A percentile compares a stretch with the other conserved stretches of the same genome.
Conservation (phyloP, 140 eudicot genomes). For the Bidens hawaiensis region DNA sequence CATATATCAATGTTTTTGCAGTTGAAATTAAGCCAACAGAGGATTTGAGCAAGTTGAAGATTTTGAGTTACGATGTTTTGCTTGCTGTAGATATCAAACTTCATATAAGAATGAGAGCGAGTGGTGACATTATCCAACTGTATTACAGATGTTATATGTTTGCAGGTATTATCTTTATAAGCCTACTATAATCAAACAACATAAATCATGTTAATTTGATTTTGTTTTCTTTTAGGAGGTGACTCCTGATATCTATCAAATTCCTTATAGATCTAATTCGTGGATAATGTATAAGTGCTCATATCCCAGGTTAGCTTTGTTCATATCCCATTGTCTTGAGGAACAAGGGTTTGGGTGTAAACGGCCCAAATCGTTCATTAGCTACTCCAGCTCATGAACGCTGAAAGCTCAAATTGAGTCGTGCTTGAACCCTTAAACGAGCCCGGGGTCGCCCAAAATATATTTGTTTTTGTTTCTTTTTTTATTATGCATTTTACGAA, state of each 20-base stretch:
- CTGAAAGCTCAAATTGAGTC: background rate
- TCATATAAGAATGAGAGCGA: constrained; percentile 71
- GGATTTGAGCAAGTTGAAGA: constrained; percentile 38
- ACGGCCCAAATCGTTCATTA: background rate
- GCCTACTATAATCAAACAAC: too few species aligned
- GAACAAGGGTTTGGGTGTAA: background rate
- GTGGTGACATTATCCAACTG: constrained; percentile 67
- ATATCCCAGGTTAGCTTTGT: constrained; percentile 55
- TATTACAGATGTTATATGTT: constrained; percentile 76
- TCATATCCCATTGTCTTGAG: background rate
- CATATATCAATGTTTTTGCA: constrained; percentile 6
- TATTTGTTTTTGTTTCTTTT: too few species aligned
- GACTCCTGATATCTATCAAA: constrained; percentile 57
- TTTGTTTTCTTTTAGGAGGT: too few species aligned
- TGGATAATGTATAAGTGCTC: constrained; percentile 83
- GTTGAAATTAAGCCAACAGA: constrained; percentile 28
- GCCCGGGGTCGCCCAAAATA: too few species aligned
- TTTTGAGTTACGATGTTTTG: constrained; percentile 89
- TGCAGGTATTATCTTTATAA: constrained; percentile 92
- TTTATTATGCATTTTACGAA: too few species aligned
- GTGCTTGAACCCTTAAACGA: too few species aligned
- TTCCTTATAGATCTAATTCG: constrained; percentile 65
- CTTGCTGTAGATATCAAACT: constrained; percentile 81
- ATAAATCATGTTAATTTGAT: too few species aligned
- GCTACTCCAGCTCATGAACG: background rate